Evolutionary conservation across 2,329 filamentous ascomycete genomes (phyloP).

Genomic region (Xylariaceae sp.): DNA sequence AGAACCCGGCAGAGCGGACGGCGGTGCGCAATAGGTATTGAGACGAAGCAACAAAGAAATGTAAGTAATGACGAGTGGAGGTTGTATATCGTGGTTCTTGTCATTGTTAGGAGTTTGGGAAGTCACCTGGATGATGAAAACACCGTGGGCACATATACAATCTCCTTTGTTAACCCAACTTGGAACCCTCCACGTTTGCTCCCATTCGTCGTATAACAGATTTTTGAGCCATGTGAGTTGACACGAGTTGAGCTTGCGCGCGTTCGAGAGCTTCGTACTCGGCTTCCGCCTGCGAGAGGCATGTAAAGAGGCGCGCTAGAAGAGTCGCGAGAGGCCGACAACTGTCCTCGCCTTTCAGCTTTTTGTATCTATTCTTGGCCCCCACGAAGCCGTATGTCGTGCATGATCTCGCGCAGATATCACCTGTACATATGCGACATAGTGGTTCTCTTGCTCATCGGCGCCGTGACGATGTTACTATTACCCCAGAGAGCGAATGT

Average conservation of each 20-base stretch:
- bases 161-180: background rate
- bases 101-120: background rate
- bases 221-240: background rate
- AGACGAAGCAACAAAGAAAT: conserved; percentile 9
- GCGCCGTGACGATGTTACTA: background rate
- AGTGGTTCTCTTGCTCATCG: background rate
- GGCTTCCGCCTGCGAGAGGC: too few species aligned
- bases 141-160: background rate
- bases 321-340: background rate
- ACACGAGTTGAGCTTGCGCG: background rate
- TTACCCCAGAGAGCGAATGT: background rate
- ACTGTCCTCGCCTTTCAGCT: background rate
- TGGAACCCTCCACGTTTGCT: background rate
- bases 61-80: conserved; percentile 11
- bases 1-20: conserved; percentile 21
- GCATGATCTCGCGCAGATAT: background rate
- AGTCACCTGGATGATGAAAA: conserved; percentile 6
- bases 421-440: background rate
- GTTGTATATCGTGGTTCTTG: conserved; percentile 8
- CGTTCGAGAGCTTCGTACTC: too few species aligned
- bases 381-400: background rate
- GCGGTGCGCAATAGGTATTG: conserved; percentile 13
- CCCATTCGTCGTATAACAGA: background rate
- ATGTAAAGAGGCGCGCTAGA: too few species aligned
- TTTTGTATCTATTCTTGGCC: background rate